phyloP scores from a whole-genome alignment of 805 yeast species.

The Middelhovenomyces tepae region DNA sequence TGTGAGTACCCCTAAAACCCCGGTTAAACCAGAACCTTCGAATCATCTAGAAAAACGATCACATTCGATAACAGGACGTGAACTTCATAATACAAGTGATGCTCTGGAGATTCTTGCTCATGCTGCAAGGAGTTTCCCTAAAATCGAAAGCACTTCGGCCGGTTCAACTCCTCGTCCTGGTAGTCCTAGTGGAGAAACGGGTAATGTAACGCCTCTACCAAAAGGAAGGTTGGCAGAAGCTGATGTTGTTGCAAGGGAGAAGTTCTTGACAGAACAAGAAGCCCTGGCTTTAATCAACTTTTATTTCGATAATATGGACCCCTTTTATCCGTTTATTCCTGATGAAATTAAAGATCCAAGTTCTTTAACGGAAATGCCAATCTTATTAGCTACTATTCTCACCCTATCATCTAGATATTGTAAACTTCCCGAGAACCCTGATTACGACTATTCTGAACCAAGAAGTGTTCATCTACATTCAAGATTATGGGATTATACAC shows the following conservation, averaged over 20 bases:
- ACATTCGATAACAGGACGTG: constrained; percentile 15
- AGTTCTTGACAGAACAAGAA: constrained; percentile 46
- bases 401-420: constrained; percentile 78
- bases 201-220: constrained; percentile 6
- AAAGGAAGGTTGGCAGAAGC: constrained; percentile 38
- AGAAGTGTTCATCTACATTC: constrained; percentile 56
- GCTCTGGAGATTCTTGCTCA: constrained; percentile 32
- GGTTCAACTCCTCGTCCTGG: constrained; percentile 4
- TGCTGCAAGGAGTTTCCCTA: constrained; percentile 29
- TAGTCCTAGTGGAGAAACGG: constrained; percentile 4
- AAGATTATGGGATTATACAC: constrained; percentile 76
- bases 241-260: constrained; percentile 47
- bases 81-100: constrained; percentile 30
- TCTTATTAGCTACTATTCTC: constrained; percentile 68
- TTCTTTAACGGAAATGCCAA: constrained; percentile 67
- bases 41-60: constrained; percentile 1
- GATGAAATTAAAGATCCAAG: constrained; percentile 57
- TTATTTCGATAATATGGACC: constrained; percentile 75
- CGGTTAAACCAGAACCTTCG: too few species aligned
- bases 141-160: constrained; percentile 16
- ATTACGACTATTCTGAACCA: constrained; percentile 8
- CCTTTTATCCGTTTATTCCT: constrained; percentile 84
- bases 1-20: constrained; percentile 22
- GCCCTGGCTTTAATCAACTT: constrained; percentile 22
- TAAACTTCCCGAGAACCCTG: constrained; percentile 29